Conservation (phyloP, 2,329 filamentous ascomycete species). For the Pleoardoris graminearum region DNA sequence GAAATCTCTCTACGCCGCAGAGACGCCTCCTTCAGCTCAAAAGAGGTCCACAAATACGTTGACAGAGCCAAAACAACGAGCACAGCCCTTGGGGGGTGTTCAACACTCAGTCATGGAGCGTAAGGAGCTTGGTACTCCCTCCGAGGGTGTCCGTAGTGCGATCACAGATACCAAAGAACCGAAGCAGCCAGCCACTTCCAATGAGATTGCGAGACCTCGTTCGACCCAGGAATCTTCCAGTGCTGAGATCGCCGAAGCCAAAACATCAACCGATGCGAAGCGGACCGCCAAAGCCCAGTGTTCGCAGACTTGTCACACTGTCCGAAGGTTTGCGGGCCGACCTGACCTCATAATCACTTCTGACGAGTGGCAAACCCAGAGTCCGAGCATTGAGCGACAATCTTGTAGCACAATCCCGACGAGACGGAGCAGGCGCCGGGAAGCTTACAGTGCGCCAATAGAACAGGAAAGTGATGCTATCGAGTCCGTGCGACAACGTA, state of each 20-base stretch:
- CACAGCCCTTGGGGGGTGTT: constrained; percentile 9
- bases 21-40: constrained; percentile 2
- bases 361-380: background rate
- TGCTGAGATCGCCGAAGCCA: constrained; percentile 25
- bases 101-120: constrained; percentile 1
- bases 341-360: constrained; percentile 2
- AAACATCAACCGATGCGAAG: constrained; percentile 2
- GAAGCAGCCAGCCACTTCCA: constrained; percentile 6
- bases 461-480: constrained; percentile 9
- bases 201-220: constrained; percentile 22
- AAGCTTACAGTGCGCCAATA: constrained; percentile 18
- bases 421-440: constrained; percentile 10
- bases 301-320: constrained; percentile 22
- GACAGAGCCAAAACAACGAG: constrained; percentile 6
- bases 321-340: constrained; percentile 25
- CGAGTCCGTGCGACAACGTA: constrained; percentile 5
- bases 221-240: constrained; percentile 16
- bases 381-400: background rate
- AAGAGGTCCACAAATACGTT: constrained; percentile 22
- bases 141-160: constrained; percentile 1
- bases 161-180: constrained; percentile 7
- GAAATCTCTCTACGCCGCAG: constrained; percentile 5
- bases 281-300: constrained; percentile 9
- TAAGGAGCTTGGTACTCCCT: constrained; percentile 2
- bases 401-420: background rate